Conservation (phyloP, 2,329 filamentous ascomycete genomes). For the Allantophomopsis cytisporea region DNA sequence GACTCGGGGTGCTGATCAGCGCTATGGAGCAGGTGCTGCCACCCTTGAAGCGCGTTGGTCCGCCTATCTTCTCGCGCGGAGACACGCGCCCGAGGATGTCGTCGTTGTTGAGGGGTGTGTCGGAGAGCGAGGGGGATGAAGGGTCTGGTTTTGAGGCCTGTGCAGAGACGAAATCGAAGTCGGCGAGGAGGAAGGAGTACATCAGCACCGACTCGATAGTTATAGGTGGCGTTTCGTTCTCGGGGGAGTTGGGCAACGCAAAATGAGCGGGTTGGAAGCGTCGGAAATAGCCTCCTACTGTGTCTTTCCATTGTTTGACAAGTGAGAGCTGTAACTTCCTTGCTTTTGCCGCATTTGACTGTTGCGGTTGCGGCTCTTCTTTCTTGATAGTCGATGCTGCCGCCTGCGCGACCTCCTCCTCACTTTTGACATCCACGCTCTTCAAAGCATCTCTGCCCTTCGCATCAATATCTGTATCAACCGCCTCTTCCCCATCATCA, state of each 20-base stretch:
- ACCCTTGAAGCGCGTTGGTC: slow-evolving; percentile 70
- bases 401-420: slow-evolving; percentile 24
- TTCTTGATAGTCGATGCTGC: slow-evolving; percentile 22
- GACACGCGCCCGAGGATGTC: slow-evolving; percentile 63
- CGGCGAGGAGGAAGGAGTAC: slow-evolving; percentile 87
- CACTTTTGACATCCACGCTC: slow-evolving; percentile 33
- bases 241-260: slow-evolving; percentile 20
- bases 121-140: slow-evolving; percentile 55
- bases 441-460: slow-evolving; percentile 23
- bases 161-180: slow-evolving; percentile 85
- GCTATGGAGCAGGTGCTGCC: slow-evolving; percentile 86
- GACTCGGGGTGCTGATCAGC: slow-evolving; percentile 82
- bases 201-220: slow-evolving; percentile 68
- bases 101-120: slow-evolving; percentile 70
- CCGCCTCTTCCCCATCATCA: slow-evolving; percentile 9
- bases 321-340: slow-evolving; percentile 57
- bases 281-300: slow-evolving; percentile 88
- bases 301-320: slow-evolving; percentile 64
- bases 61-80: slow-evolving; percentile 49
- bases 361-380: slow-evolving; percentile 21
- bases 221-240: slow-evolving; percentile 21
- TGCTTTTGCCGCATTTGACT: slow-evolving; percentile 39
- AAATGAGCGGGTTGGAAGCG: slow-evolving; percentile 80
- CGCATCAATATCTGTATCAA: slow-evolving; percentile 15
- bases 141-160: slow-evolving; percentile 73